These are phyloP conservation scores for Xerocomus potaroensis DNA, from an alignment of 768 basidiomycete genomes.

Conservation along the genomic window DNA sequence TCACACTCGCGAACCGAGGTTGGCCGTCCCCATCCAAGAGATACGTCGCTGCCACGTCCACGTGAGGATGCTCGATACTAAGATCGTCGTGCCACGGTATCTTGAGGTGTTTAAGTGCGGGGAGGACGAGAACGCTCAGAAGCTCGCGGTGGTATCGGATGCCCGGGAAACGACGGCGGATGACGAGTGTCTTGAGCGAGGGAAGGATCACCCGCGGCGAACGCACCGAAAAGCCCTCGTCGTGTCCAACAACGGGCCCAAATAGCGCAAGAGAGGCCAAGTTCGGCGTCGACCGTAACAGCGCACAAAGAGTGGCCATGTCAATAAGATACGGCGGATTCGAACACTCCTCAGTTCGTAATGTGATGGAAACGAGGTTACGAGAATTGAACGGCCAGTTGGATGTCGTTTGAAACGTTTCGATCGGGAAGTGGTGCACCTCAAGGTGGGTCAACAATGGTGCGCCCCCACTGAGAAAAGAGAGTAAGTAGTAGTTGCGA, in stretches of 20 bases:
- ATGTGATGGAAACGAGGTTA: constrained; percentile 11
- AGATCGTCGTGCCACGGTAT: constrained; percentile 19
- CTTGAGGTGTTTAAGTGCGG: constrained; percentile 12
- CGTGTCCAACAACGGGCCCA: constrained; percentile 13
- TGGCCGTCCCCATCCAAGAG: constrained; percentile 8
- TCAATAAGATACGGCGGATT: constrained; percentile 15
- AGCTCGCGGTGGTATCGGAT: constrained; percentile 15
- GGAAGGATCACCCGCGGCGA: constrained; percentile 5
- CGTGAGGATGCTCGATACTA: background rate
- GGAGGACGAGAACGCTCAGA: constrained; percentile 7
- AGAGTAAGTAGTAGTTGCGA: constrained; percentile 1
- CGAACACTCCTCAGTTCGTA: constrained; percentile 11
- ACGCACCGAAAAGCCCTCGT: constrained; percentile 6
- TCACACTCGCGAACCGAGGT: constrained; percentile 11
- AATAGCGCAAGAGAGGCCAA: constrained; percentile 10
- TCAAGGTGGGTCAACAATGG: constrained; percentile 12
- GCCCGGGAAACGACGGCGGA: constrained; percentile 13
- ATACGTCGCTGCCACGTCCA: constrained; percentile 6
- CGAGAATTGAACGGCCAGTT: constrained; percentile 5
- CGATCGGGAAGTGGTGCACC: constrained; percentile 15
- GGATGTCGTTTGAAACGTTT: background rate
- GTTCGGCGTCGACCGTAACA: constrained; percentile 9
- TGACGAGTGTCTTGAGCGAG: constrained; percentile 9
- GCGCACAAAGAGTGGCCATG: constrained; percentile 10
- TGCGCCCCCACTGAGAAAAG: constrained; percentile 10